Base-by-base conservation (phyloP, 164 flowering plant genomes). In the Vitis rotundifolia region DNA sequence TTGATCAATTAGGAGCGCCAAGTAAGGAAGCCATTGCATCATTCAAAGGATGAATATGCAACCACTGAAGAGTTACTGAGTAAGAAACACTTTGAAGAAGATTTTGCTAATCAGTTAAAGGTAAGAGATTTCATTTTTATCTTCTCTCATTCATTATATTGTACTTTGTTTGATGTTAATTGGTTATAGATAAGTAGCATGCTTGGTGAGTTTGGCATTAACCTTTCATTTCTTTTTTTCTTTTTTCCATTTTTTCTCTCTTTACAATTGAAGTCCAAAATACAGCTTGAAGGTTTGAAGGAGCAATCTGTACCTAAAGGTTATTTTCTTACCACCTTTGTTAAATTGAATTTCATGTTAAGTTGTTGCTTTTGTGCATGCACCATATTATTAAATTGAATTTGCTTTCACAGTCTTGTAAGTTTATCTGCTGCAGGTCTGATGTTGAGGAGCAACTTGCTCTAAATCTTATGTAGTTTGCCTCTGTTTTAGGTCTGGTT, bases 211-310 rank as follows among this genome's bases (percentile, higher is more conserved):
- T 19, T 11, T 64, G 49, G 8, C 12, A 7, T 61, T 68, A 19
- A 60, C 49, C 63, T 28, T 22, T 70, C 68, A 22, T 29, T 29
- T 61, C 16, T 65, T 65, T 73, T 14, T 22, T 5, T 31, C 7
- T 6, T 6, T 31, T 31, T 31, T 31, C 44, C 44, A 4, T 31
- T 31, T 31, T 31, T 31, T 31, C 44, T 31, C 44, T 31, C 8
- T 31, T 31, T 31, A 31, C 2, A 31, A 4, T 70, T 54, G 18
- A 58, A 59, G n/a, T 72, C 54, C 15, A 49, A 53, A 55, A 63
- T 74, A 79, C 89, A 88, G 92, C 57, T 73, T 71, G 76, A 75
- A 65, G 83, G 78, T 63, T 71, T 66, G 59, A 73, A 67, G 48
- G 71, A 59, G 53, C 78, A 75, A 49, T 47, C 68, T 59, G 52